These are phyloP conservation scores for Sesbania bispinosa DNA, from an alignment of 306 rosid genomes.

Conservation along the genomic window DNA sequence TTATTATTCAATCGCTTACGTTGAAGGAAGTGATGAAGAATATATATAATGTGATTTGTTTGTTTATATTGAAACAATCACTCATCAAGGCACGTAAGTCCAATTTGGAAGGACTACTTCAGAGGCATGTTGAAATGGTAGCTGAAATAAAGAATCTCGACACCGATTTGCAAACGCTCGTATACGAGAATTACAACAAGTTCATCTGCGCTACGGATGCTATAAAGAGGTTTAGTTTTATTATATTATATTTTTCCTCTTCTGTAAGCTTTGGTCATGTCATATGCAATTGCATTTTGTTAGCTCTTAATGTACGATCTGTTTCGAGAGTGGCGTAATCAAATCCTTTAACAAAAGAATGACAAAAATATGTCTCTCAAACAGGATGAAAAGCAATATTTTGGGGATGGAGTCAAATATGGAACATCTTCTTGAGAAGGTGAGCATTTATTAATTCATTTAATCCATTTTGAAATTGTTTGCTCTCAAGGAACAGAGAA, in stretches of 20 bases:
- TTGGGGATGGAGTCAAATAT: constrained; percentile 84
- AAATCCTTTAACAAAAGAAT: not conserved
- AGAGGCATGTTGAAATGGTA: constrained; percentile 81
- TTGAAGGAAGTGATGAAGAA: too few species aligned
- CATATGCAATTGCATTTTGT: not conserved
- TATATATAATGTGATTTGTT: too few species aligned
- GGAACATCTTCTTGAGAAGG: constrained; percentile 92
- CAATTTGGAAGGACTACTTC: constrained; percentile 79
- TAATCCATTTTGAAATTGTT: not conserved
- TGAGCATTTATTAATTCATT: constrained; percentile 12
- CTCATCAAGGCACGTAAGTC: constrained; percentile 51
- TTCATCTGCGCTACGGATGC: constrained; percentile 90
- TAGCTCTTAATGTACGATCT: not conserved
- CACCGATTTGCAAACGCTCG: constrained; percentile 91
- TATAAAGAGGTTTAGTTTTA: constrained; percentile 54
- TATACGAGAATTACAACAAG: constrained; percentile 86
- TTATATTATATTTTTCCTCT: not conserved
- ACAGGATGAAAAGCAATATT: constrained; percentile 89
- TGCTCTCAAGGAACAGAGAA: not conserved
- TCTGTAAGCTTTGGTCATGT: not conserved
- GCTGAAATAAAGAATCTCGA: constrained; percentile 95
- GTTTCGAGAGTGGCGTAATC: not conserved
- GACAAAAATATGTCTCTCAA: not conserved
- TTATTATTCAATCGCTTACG: too few species aligned
- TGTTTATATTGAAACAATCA: not conserved